Evolutionary conservation across 2,329 filamentous ascomycete species (phyloP), one percentile per base, ranked within the genome.

Genomic region (Ceratocystiopsis sp.): DNA sequence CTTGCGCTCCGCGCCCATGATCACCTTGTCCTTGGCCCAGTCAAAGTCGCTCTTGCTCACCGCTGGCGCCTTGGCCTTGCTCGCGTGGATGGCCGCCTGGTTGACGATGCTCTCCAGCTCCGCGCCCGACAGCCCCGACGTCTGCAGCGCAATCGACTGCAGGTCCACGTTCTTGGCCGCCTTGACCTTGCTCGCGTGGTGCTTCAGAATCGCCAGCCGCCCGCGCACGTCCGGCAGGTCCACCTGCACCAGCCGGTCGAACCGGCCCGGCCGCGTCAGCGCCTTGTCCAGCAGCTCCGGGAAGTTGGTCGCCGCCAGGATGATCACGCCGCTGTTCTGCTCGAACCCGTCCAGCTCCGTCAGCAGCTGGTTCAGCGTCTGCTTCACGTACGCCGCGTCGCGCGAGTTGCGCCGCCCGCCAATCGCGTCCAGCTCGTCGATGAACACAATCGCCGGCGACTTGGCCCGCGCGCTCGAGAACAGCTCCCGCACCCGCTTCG

Each of bases 271-370:
- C 48, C 91, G 79, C 43, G 85, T 93, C 44, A 98, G 69, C 36
- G 91, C 91, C 64, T 94, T 94, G 62, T 98, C 91, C 18, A 98
- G 76, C 32, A 89, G 69, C 61, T 95, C 80, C 4, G 91, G 91
- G 56, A 95, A 91, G 63, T 98, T 98, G 50, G 91, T 98, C 4
- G 91, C 91, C 41, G 81, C 91, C 48, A 98, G 80, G 56, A 98
- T 89, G 56, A 98, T 93, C 25, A 98, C 86, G 50, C 87, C 85
- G 50, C 80, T 91, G 55, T 84, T 85, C 58, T 95, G 87, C 45
- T 93, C 86, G 56, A 98, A 98, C 19, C 93, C 93, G 54, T 98
- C 93, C 35, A 98, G 73, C 59, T 98, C 91, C 16, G 93, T 96
- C 45, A 98, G 74, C 43, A 98, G 74, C 63, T 98, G 91, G 58